Conservation (phyloP, 306 rosid species). For the Medicago truncatula region DNA sequence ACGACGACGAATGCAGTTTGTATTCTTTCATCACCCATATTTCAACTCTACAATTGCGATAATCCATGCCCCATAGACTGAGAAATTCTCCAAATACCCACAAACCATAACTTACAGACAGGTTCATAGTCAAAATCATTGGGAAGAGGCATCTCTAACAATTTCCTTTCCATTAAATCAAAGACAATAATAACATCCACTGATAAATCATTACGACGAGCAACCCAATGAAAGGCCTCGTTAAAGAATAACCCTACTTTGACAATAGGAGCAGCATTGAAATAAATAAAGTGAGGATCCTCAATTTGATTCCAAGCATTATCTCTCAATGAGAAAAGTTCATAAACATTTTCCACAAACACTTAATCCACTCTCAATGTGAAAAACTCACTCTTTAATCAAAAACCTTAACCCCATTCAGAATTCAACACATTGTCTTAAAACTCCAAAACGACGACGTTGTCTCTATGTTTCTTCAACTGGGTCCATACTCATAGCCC, state of each 20-base stretch:
- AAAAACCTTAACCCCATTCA: constrained; percentile 56
- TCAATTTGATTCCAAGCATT: background rate
- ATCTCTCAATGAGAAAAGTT: background rate
- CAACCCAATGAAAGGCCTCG: background rate
- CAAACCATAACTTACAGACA: background rate
- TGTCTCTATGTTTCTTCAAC: constrained; percentile 68
- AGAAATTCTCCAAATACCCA: background rate
- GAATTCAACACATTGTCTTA: constrained; percentile 68
- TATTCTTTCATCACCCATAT: background rate
- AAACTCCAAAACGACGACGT: constrained; percentile 68
- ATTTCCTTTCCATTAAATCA: background rate
- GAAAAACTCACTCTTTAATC: constrained; percentile 57
- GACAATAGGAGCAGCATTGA: too few species aligned
- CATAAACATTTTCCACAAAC: constrained; percentile 67
- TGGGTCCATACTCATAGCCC: constrained; percentile 68
- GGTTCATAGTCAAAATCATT: too few species aligned
- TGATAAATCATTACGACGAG: too few species aligned
- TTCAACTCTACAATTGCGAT: too few species aligned
- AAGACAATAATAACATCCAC: background rate
- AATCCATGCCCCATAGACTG: background rate
- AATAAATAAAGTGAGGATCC: background rate
- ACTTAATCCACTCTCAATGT: constrained; percentile 81
- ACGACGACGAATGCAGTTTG: background rate
- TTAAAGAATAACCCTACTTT: background rate
- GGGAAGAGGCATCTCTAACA: background rate